Percentiles rank a stretch among this genome's conserved stretches.
Evolutionary conservation across 768 basidiomycete genomes (phyloP).

Genomic region (Kwoniella europaea): DNA sequence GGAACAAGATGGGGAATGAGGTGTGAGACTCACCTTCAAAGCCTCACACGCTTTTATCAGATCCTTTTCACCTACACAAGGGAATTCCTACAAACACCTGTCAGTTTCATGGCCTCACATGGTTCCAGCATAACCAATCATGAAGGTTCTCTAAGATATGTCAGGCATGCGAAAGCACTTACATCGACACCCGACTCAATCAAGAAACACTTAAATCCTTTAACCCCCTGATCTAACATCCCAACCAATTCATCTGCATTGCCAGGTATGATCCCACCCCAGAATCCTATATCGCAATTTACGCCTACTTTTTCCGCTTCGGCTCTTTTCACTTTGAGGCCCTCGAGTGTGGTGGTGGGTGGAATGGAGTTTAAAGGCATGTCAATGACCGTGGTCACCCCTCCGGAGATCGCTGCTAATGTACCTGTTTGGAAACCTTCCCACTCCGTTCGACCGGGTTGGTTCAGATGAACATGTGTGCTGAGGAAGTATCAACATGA

Average conservation of each 20-base stretch:
- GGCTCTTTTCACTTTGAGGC: slow-evolving; percentile 72
- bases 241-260: slow-evolving; percentile 78
- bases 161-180: slow-evolving; percentile 31
- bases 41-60: slow-evolving; percentile 72
- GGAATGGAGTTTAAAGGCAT: slow-evolving; percentile 99
- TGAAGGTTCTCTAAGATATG: neutral
- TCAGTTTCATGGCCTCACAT: neutral
- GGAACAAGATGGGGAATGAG: neutral
- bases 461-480: slow-evolving; percentile 83
- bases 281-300: slow-evolving; percentile 83
- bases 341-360: slow-evolving; percentile 82
- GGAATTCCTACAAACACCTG: slow-evolving; percentile 76
- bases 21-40: slow-evolving; percentile 66
- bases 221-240: slow-evolving; percentile 79
- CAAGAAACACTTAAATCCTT: slow-evolving; percentile 96
- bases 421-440: slow-evolving; percentile 95
- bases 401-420: slow-evolving; percentile 84
- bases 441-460: slow-evolving; percentile 91
- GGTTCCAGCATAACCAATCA: neutral
- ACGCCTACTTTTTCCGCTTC: slow-evolving; percentile 64
- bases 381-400: slow-evolving; percentile 93
- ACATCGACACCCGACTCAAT: slow-evolving; percentile 96
- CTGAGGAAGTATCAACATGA: slow-evolving; percentile 19
- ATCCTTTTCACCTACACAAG: slow-evolving; percentile 75
- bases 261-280: slow-evolving; percentile 92